Evolutionary conservation across 2,329 filamentous ascomycete genomes (phyloP), one percentile per base, ranked within the genome.

Genomic region (Fusarium robinianum): DNA sequence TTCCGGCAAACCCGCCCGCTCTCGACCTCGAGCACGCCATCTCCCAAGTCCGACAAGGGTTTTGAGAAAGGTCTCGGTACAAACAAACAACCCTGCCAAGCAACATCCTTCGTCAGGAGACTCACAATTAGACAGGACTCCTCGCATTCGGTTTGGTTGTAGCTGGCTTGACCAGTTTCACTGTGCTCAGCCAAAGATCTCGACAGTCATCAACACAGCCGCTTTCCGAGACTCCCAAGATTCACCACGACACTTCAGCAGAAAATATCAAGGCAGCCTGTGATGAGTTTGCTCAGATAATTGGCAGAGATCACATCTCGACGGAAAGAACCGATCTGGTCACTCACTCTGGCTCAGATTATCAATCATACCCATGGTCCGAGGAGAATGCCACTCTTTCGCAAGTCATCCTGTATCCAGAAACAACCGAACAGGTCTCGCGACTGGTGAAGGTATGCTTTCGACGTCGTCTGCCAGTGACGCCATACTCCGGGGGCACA

Each of bases 381-480:
- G 29, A 53, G 2, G 35, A 53, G 3, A 24, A 27, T 0, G 44
- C 50, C 1, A 23, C 37, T 0, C 33, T 51, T 2, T 44, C 37
- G 0, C 35, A 52, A 11, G 49, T 53, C 0, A 39, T 92, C 8
- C 75, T 90, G 10, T 88, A 83, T 56, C 88, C 88, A 0, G 74
- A 70, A n/a, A 81, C 75, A 16, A 92, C 88, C 1, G 80, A 87
- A 49, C 83, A 92, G 43, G 87, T 91, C 6, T 85, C 83, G 21
- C 70, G 75, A 26, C 81, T 91, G 45, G 89, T 89, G 82, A 88
- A 87, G 65, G 69, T 90, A 31, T 91, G 87, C 66, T 83, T 90
- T 57, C 69, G 73, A 55, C 73, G 87, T 25, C 72, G 77, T 40
- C 87, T 92, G 54, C 85, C 87, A 1, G 85, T 90, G 5, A 89